Percentiles rank a stretch among this genome's conserved stretches.
These are phyloP conservation scores for Corchorus olitorius DNA, from an alignment of 345 rosid species.

Conservation along the genomic window DNA sequence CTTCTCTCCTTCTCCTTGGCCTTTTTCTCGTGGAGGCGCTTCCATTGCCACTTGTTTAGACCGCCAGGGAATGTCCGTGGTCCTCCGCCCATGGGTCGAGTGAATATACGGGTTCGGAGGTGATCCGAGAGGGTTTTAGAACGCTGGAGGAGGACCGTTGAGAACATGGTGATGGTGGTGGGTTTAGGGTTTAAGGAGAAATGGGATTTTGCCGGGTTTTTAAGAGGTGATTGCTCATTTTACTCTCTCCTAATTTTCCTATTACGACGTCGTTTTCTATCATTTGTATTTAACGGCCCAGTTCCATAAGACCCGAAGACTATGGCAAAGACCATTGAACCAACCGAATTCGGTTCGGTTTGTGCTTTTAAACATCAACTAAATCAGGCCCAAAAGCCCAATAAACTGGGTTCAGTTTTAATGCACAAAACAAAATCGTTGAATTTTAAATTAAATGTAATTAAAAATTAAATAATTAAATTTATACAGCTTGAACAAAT, in stretches of 20 bases:
- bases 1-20: conserved; percentile 86
- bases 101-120: conserved; percentile 36
- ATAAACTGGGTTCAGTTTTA: no score
- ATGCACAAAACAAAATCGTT: not conserved
- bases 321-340: no score
- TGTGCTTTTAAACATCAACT: no score
- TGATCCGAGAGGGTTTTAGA: conserved; percentile 29
- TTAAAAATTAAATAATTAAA: no score
- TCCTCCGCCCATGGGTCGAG: conserved; percentile 88
- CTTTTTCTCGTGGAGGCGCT: conserved; percentile 92
- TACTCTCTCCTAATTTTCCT: no score
- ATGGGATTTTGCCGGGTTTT: not conserved
- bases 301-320: no score
- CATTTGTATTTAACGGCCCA: no score
- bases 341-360: no score
- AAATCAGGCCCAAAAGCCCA: no score
- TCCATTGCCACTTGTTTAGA: conserved; percentile 98
- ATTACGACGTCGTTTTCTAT: not conserved
- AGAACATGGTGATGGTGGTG: conserved; percentile 41
- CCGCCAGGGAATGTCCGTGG: conserved; percentile 97
- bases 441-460: not conserved
- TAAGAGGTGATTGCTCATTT: not conserved
- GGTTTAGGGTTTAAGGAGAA: conserved; percentile 23
- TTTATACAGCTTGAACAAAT: not conserved
- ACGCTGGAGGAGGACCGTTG: conserved; percentile 34